phyloP scores from a whole-genome alignment of 2,329 filamentous ascomycete species.

The Hypoxylon sp. region DNA sequence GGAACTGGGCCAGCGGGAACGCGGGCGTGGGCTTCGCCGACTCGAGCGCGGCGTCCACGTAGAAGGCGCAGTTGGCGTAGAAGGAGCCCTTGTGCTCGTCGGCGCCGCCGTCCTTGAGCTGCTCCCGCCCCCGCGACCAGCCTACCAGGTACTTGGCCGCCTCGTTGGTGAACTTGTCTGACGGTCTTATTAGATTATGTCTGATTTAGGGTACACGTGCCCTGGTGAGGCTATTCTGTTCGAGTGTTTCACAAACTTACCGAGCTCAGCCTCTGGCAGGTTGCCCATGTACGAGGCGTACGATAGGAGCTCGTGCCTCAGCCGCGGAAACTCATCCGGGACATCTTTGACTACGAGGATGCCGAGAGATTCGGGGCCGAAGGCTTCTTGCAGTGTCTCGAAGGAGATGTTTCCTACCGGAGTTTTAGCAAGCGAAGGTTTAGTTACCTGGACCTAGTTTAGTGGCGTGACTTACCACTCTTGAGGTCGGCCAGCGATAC shows the following conservation, averaged over 20 bases:
- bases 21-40: conserved; percentile 66
- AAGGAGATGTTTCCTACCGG: conserved; percentile 70
- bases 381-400: conserved; percentile 76
- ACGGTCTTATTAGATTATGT: conserved; percentile 8
- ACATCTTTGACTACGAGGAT: conserved; percentile 94
- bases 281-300: conserved; percentile 91
- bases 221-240: not conserved
- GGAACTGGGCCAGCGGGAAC: conserved; percentile 70
- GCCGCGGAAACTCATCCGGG: conserved; percentile 71
- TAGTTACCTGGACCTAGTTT: not conserved
- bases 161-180: conserved; percentile 65
- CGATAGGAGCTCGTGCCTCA: conserved; percentile 79
- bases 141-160: conserved; percentile 71
- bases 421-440: conserved; percentile 6
- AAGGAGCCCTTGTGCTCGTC: conserved; percentile 85
- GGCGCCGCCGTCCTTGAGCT: conserved; percentile 77
- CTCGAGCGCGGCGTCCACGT: conserved; percentile 68
- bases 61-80: conserved; percentile 85
- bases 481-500: conserved; percentile 69
- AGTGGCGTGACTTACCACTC: conserved; percentile 54
- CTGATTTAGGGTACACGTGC: no score
- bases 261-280: conserved; percentile 73
- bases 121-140: conserved; percentile 85
- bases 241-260: conserved; percentile 56
- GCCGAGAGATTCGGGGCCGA: conserved; percentile 88